Evolutionary conservation across 345 rosid species (phyloP).

Genomic region (Mallotus nudiflorus): DNA sequence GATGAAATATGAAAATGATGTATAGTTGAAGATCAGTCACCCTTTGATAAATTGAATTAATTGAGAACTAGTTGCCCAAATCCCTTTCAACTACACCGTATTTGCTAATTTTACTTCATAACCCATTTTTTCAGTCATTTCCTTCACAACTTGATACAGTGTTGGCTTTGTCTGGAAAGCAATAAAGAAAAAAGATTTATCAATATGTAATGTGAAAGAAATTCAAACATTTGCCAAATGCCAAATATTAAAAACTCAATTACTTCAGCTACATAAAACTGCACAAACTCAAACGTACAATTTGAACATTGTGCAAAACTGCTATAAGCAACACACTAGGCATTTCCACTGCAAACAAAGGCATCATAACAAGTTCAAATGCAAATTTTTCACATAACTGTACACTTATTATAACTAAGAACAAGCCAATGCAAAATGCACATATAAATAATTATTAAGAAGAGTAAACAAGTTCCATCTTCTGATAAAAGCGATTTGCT

Average conservation of each 20-base stretch:
- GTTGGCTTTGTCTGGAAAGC: conserved; percentile 84
- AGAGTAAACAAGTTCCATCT: conserved; percentile 95
- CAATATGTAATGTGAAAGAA: conserved; percentile 3
- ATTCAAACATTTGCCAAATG: conserved; percentile 3
- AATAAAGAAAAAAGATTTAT: conserved; percentile 6
- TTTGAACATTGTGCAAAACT: conserved; percentile 80
- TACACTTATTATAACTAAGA: not conserved
- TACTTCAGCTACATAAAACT: too few relatives aligned
- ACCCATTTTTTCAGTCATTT: conserved; percentile 92
- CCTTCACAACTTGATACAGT: conserved; percentile 86
- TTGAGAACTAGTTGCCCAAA: too few relatives aligned
- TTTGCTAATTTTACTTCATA: conserved; percentile 71
- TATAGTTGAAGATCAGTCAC: not conserved
- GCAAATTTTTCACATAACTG: too few relatives aligned
- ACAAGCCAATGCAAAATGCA: conserved; percentile 20
- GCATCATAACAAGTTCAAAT: conserved; percentile 12
- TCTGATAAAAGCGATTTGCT: too few relatives aligned
- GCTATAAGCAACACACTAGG: conserved; percentile 95
- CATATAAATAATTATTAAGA: conserved; percentile 89
- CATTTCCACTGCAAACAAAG: conserved; percentile 85
- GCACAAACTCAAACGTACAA: too few relatives aligned
- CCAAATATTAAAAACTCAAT: not conserved
- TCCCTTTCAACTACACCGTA: too few relatives aligned
- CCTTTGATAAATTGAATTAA: not conserved
- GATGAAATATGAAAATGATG: not conserved